phyloP scores from a whole-genome alignment of 345 rosid species.

The Aurinia saxatilis region DNA sequence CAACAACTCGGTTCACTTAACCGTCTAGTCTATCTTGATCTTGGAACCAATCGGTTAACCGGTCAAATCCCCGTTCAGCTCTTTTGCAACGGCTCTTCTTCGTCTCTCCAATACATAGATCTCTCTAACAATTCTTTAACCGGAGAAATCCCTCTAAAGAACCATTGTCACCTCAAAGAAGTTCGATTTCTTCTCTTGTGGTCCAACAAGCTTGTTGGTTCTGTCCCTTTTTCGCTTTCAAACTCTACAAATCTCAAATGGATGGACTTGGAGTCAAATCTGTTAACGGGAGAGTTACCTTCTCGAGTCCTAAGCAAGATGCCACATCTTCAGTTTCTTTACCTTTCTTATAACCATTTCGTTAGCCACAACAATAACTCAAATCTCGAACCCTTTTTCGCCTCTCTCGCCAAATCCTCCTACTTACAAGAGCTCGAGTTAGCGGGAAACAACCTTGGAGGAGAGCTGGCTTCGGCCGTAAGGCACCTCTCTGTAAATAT shows the following conservation, averaged over 20 bases:
- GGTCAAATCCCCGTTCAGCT: conserved; percentile 52
- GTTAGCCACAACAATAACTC: conserved; percentile 64
- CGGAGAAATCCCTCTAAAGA: conserved; percentile 50
- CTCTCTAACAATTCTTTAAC: conserved; percentile 71
- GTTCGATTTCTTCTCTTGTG: conserved; percentile 68
- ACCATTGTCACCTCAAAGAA: conserved; percentile 42
- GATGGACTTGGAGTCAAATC: conserved; percentile 77
- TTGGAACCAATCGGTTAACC: conserved; percentile 47
- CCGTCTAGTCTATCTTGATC: conserved; percentile 47
- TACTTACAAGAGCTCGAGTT: conserved; percentile 67
- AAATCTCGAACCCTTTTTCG: conserved; percentile 69
- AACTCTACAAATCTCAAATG: conserved; percentile 68
- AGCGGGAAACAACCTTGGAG: conserved; percentile 69
- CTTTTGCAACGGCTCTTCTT: conserved; percentile 55
- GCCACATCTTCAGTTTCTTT: conserved; percentile 66
- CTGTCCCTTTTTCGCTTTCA: conserved; percentile 49
- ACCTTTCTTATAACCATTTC: conserved; percentile 71
- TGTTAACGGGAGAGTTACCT: conserved; percentile 68
- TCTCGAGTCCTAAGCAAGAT: conserved; percentile 44
- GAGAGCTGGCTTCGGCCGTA: conserved; percentile 52
- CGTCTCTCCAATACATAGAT: conserved; percentile 56
- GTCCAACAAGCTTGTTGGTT: conserved; percentile 62
- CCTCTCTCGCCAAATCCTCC: conserved; percentile 51
- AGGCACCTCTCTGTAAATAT: conserved; percentile 57
- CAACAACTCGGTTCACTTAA: conserved; percentile 41